Conservation (phyloP, 108 stramenopile species). For the Thalassiosira profunda region DNA sequence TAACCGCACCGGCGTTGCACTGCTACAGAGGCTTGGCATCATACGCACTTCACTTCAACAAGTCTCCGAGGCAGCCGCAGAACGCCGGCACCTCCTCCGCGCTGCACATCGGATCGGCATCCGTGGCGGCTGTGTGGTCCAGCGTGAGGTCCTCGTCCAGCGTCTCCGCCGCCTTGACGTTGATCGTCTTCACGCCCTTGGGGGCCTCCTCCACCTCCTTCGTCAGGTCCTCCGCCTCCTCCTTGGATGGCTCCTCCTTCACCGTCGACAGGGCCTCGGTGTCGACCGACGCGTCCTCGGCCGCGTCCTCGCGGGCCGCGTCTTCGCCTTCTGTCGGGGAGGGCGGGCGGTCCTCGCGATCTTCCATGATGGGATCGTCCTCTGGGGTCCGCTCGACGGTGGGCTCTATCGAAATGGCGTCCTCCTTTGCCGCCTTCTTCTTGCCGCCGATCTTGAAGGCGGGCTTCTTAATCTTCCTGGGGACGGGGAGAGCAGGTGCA, state of each 20-base stretch:
- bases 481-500: no score
- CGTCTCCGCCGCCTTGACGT: neutral
- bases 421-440: neutral
- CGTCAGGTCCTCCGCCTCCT: constrained; percentile 4
- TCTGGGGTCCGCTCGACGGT: neutral
- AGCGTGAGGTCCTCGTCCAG: constrained; percentile 8
- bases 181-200: no score
- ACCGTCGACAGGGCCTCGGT: constrained; percentile 19
- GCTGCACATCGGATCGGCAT: neutral
- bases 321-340: neutral
- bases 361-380: constrained; percentile 41
- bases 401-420: no score
- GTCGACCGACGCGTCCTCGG: constrained; percentile 12
- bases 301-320: neutral
- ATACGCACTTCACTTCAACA: neutral
- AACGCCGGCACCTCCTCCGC: neutral
- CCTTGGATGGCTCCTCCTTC: constrained; percentile 21
- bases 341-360: constrained; percentile 26
- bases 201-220: constrained; percentile 7
- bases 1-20: no score
- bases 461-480: no score
- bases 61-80: constrained; percentile 7
- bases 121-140: neutral
- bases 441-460: neutral
- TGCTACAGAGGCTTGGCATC: no score